phyloP scores from a whole-genome alignment of 2,329 filamentous ascomycete genomes.

The Penicillium sp. region DNA sequence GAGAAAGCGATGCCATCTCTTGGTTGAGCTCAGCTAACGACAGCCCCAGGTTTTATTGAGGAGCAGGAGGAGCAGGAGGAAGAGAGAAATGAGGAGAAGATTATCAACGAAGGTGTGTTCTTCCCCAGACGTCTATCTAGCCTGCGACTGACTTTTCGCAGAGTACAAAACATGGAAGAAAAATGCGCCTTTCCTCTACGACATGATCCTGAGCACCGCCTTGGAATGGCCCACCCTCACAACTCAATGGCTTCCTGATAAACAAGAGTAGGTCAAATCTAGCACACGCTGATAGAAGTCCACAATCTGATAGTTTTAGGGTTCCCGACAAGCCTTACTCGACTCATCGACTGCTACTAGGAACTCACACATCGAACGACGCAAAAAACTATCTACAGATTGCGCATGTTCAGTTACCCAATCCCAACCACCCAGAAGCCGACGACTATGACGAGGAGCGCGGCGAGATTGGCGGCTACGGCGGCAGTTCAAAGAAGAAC shows the following conservation, averaged over 20 bases:
- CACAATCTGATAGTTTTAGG: slow-evolving; percentile 32
- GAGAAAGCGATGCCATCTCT: slow-evolving; percentile 1
- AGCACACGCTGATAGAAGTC: not conserved
- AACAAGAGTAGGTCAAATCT: slow-evolving; percentile 61
- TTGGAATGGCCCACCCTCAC: slow-evolving; percentile 97
- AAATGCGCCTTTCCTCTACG: slow-evolving; percentile 96
- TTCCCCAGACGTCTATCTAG: not conserved
- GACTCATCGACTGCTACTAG: slow-evolving; percentile 83
- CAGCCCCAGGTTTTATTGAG: slow-evolving; percentile 27
- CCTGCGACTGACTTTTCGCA: slow-evolving; percentile 31
- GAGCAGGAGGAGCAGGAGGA: slow-evolving; percentile 58
- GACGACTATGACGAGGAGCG: slow-evolving; percentile 87
- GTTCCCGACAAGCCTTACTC: slow-evolving; percentile 81
- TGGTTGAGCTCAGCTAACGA: slow-evolving; percentile 13
- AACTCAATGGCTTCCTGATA: slow-evolving; percentile 96
- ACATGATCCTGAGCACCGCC: slow-evolving; percentile 92
- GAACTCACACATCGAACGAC: slow-evolving; percentile 86
- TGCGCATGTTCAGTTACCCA: slow-evolving; percentile 88
- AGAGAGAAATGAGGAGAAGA: slow-evolving; percentile 74
- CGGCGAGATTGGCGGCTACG: slow-evolving; percentile 91
- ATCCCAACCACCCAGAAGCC: slow-evolving; percentile 65
- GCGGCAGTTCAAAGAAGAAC: slow-evolving; percentile 64
- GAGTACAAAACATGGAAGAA: slow-evolving; percentile 99
- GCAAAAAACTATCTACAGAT: slow-evolving; percentile 91
- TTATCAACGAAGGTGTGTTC: slow-evolving; percentile 78